Evolutionary conservation across 2,329 filamentous ascomycete genomes (phyloP).

Genomic region (Atkinsonella hypoxylon): DNA sequence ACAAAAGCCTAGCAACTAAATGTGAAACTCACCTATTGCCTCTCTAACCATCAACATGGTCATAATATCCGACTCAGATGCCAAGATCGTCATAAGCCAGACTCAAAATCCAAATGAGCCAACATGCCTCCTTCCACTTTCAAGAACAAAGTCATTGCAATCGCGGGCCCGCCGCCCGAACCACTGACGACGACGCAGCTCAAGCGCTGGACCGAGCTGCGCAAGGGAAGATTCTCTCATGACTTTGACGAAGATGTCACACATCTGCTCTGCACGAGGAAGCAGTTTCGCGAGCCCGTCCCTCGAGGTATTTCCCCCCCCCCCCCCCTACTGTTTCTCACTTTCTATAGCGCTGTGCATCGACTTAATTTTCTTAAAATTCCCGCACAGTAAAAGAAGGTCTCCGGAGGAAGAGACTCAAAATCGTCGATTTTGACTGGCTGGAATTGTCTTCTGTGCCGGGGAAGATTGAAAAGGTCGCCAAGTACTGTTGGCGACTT

Average conservation of each 20-base stretch:
- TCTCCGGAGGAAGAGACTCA: slow-evolving; percentile 21
- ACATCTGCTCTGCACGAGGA: slow-evolving; percentile 56
- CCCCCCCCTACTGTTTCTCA: background rate
- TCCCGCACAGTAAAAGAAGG: slow-evolving; percentile 23
- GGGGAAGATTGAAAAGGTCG: slow-evolving; percentile 2
- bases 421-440: slow-evolving; percentile 40
- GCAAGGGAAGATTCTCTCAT: slow-evolving; percentile 46
- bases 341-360: background rate
- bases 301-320: slow-evolving; percentile 22
- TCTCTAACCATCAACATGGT: too few species aligned
- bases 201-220: slow-evolving; percentile 49
- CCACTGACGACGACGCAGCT: slow-evolving; percentile 42
- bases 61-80: background rate
- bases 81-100: background rate
- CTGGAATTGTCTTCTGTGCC: slow-evolving; percentile 32
- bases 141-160: slow-evolving; percentile 31
- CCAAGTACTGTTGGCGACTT: background rate
- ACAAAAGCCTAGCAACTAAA: too few species aligned
- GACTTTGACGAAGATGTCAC: slow-evolving; percentile 47
- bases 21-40: too few species aligned
- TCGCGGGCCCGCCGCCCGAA: slow-evolving; percentile 44
- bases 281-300: slow-evolving; percentile 41
- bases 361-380: background rate
- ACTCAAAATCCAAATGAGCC: background rate
- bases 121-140: background rate